Conservation (phyloP, 768 basidiomycete species). For the Harrya chromipes region DNA sequence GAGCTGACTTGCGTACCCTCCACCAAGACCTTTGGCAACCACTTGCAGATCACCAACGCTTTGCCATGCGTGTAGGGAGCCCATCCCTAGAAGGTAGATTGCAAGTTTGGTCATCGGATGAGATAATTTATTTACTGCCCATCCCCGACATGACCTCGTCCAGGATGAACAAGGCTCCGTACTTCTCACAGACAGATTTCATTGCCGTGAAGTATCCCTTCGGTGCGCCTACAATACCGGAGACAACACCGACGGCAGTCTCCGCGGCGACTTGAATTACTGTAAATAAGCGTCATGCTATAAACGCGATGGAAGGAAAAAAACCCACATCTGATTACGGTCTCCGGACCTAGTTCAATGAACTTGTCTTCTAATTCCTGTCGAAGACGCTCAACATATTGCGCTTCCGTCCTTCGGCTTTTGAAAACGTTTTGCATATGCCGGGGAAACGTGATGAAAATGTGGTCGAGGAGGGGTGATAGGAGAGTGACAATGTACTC, state of each 20-base stretch:
- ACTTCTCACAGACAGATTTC: slow-evolving; percentile 79
- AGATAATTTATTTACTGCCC: slow-evolving; percentile 60
- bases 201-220: slow-evolving; percentile 85
- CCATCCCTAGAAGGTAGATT: slow-evolving; percentile 57
- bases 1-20: slow-evolving; percentile 53
- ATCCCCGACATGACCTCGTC: slow-evolving; percentile 94
- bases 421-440: slow-evolving; percentile 80
- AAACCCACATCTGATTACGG: slow-evolving; percentile 73
- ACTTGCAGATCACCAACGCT: slow-evolving; percentile 84
- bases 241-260: slow-evolving; percentile 85
- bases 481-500: slow-evolving; percentile 61
- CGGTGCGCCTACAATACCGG: slow-evolving; percentile 72
- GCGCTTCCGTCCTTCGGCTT: slow-evolving; percentile 61
- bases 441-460: slow-evolving; percentile 87
- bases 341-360: slow-evolving; percentile 74
- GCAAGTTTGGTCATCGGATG: not conserved
- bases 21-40: slow-evolving; percentile 86
- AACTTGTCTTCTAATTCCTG: slow-evolving; percentile 87
- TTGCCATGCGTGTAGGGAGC: slow-evolving; percentile 84
- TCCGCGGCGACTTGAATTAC: slow-evolving; percentile 69
- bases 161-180: slow-evolving; percentile 69
- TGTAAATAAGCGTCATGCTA: not conserved
- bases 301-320: not conserved
- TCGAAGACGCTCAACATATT: slow-evolving; percentile 74
- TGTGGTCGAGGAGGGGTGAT: slow-evolving; percentile 61